Evolutionary conservation across 2,329 filamentous ascomycete genomes (phyloP).

Genomic region (Pseudogymnoascus sp.): DNA sequence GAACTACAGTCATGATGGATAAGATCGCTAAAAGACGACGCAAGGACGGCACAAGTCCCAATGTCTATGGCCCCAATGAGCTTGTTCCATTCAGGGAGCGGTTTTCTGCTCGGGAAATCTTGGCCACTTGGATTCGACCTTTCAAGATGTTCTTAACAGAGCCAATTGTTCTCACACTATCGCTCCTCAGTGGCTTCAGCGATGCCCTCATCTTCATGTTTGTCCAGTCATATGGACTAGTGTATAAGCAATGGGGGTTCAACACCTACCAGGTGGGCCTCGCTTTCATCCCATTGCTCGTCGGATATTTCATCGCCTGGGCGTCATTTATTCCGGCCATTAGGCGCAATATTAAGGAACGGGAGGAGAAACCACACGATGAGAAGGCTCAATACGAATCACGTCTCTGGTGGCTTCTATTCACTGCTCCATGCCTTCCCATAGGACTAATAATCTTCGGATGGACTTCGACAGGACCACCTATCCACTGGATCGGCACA

Average conservation of each 20-base stretch:
- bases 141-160: slow-evolving; percentile 68
- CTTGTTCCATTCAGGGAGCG: slow-evolving; percentile 50
- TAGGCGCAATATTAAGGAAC: slow-evolving; percentile 42
- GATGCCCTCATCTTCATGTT: slow-evolving; percentile 73
- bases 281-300: slow-evolving; percentile 54
- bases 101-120: slow-evolving; percentile 49
- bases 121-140: slow-evolving; percentile 51
- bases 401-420: slow-evolving; percentile 57
- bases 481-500: slow-evolving; percentile 58
- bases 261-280: slow-evolving; percentile 46
- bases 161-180: slow-evolving; percentile 63
- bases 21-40: slow-evolving; percentile 67
- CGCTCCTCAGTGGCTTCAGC: slow-evolving; percentile 62
- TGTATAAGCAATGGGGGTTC: slow-evolving; percentile 62
- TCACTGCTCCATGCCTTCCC: slow-evolving; percentile 49
- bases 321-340: slow-evolving; percentile 50
- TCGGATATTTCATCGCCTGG: slow-evolving; percentile 59
- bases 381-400: slow-evolving; percentile 61
- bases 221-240: slow-evolving; percentile 60
- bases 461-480: slow-evolving; percentile 55
- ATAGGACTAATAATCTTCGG: slow-evolving; percentile 64
- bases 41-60: slow-evolving; percentile 45
- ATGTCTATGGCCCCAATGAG: slow-evolving; percentile 64
- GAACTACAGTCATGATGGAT: slow-evolving; percentile 69
- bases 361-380: slow-evolving; percentile 40